Conservation (phyloP, 2,329 filamentous ascomycete genomes). For the Colletotrichum australisinense region DNA sequence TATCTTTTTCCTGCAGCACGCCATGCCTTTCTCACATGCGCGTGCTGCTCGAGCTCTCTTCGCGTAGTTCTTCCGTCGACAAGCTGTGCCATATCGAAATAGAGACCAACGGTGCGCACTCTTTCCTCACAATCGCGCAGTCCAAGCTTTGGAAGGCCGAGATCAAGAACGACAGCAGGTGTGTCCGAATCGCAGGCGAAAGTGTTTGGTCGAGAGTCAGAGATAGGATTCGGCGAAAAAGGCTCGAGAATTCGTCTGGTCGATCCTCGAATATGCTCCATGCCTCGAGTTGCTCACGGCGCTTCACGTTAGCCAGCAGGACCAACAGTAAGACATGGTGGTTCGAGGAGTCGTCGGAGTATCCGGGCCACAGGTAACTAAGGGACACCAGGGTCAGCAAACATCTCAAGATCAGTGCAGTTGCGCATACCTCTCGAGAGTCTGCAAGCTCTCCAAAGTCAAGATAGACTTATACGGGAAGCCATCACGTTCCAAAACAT, state of each 20-base stretch:
- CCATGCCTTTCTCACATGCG: constrained; percentile 90
- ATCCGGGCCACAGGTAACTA: constrained; percentile 95
- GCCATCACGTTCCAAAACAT: constrained; percentile 82
- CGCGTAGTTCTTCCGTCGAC: constrained; percentile 79
- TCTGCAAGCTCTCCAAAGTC: constrained; percentile 88
- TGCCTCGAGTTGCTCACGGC: constrained; percentile 84
- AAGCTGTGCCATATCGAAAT: constrained; percentile 97
- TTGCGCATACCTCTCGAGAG: constrained; percentile 77
- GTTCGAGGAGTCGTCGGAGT: constrained; percentile 88
- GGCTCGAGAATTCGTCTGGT: constrained; percentile 83
- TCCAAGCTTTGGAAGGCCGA: constrained; percentile 95
- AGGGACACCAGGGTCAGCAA: constrained; percentile 39
- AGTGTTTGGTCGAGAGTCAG: constrained; percentile 82
- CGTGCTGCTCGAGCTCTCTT: constrained; percentile 76
- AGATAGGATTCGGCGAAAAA: constrained; percentile 91
- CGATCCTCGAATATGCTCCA: constrained; percentile 89
- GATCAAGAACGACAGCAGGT: constrained; percentile 91
- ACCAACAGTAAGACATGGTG: constrained; percentile 90
- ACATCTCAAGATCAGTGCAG: neutral
- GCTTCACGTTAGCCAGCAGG: constrained; percentile 88
- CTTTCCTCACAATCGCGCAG: constrained; percentile 88
- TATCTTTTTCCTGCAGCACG: constrained; percentile 87
- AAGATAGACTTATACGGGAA: constrained; percentile 84
- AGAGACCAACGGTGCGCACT: constrained; percentile 94
- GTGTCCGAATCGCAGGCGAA: constrained; percentile 75